A percentile compares a stretch with the other conserved stretches of the same genome.
These are phyloP conservation scores for Cyclotella baltica DNA, from an alignment of 108 stramenopile species.

Conservation along the genomic window DNA sequence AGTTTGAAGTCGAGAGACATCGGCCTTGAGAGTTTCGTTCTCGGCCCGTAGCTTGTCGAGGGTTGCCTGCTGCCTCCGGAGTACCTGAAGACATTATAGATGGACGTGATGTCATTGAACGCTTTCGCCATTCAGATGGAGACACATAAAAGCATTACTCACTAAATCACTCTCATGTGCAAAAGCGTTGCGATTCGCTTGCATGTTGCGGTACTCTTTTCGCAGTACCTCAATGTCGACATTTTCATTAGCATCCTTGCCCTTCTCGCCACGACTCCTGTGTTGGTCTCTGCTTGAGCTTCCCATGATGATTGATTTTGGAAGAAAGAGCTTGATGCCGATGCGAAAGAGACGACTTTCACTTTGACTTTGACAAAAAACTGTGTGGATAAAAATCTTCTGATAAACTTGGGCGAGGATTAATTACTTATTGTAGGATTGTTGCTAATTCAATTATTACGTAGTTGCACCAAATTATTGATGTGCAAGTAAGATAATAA, in stretches of 20 bases:
- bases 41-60: conserved; percentile 76
- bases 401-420: too few species aligned
- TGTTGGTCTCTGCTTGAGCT: background rate
- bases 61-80: conserved; percentile 82
- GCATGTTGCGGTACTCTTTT: conserved; percentile 88
- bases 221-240: conserved; percentile 78
- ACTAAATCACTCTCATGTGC: conserved; percentile 71
- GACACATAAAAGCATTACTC: conserved; percentile 9
- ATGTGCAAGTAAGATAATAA: too few species aligned
- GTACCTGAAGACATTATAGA: too few species aligned
- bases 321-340: background rate
- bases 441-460: too few species aligned
- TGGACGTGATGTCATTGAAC: too few species aligned
- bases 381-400: too few species aligned
- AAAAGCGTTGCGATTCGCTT: conserved; percentile 86
- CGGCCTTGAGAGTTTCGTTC: conserved; percentile 80
- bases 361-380: too few species aligned
- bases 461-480: too few species aligned
- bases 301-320: background rate
- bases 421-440: too few species aligned
- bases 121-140: background rate
- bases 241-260: conserved; percentile 35
- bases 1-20: conserved; percentile 76
- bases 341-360: too few species aligned
- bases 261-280: background rate